Evolutionary conservation across 2,329 filamentous ascomycete genomes (phyloP), one percentile per base, ranked within the genome.

Genomic region (Xylariaceae sp.): DNA sequence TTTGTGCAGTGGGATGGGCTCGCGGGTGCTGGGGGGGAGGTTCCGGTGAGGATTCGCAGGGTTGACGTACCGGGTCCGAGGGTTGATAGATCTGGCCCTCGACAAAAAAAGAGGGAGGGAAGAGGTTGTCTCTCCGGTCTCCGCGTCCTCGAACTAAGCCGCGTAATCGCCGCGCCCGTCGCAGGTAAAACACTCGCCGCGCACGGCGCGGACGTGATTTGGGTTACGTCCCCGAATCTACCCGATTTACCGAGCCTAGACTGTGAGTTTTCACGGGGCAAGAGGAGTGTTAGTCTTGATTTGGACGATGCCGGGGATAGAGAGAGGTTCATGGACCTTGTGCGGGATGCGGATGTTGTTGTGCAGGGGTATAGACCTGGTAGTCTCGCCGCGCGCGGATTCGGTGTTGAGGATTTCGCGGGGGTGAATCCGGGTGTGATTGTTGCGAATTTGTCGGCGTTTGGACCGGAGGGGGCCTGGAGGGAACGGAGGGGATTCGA

Each of bases 401-500:
- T 63, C 0, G 41, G 15, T 1, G 34, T 34, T 0, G 55, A 56
- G 11, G 51, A 47, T 10, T 45, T 64, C 1, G 54, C 23, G 35
- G 9, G 3, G 2, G 10, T 10, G 1, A 63, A 60, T 23, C 61
- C 63, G 35, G 61, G 63, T 2, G 17, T 65, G 10, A 41, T 65
- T 0, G 48, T 63, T 5, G 63, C 59, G 50, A 61, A 63, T 23
- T 13, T 85, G 18, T 82, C 79, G 0, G 81, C 82, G 0, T 85
- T 80, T 59, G 81, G 80, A 0, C 73, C 76, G 0, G 57, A 69
- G 0, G 80, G 81, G 0, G 78, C 0, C 4, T 65, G 63, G 63
- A 39, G 3, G 0, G 58, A 65, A 0, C 71, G 77, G 2, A 73
- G 82, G 1, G 82, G 82, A 0, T 85, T 82, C 56, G 82, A 85